A percentile compares a stretch with the other conserved stretches of the same genome.
These are phyloP conservation scores for Orbilia ellipsospora DNA, from an alignment of 2,329 filamentous ascomycete species.

Conservation along the genomic window DNA sequence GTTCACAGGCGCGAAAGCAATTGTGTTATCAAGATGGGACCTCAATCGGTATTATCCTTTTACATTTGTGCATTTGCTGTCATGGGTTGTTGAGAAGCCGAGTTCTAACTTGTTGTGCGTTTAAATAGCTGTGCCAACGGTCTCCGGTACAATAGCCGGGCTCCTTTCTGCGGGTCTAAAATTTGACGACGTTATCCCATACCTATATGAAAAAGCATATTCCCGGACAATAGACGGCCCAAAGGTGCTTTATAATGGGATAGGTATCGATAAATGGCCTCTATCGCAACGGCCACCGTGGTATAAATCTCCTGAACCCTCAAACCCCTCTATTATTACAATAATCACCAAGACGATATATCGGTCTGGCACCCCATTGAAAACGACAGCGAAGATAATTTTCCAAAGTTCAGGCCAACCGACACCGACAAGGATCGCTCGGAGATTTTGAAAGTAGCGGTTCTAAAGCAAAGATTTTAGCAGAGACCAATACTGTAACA, in stretches of 20 bases:
- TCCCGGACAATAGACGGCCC: neutral
- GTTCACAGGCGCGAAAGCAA: neutral
- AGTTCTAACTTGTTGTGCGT: no score
- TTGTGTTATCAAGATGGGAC: neutral
- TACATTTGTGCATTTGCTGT: no score
- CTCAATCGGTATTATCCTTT: neutral
- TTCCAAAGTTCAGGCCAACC: no score
- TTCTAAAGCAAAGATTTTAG: no score
- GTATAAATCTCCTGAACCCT: neutral
- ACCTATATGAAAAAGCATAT: neutral
- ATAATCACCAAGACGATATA: no score
- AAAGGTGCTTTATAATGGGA: neutral
- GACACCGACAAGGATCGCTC: no score
- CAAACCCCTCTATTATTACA: no score
- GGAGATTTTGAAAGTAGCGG: no score
- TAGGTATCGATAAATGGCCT: neutral
- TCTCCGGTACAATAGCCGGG: constrained; percentile 1
- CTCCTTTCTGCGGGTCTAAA: constrained; percentile 3
- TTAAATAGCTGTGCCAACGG: neutral
- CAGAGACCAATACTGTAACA: no score
- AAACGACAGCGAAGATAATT: no score
- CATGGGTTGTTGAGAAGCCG: no score
- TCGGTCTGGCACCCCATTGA: no score
- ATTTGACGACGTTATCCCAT: constrained; percentile 6
- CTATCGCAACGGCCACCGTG: neutral